phyloP scores from a whole-genome alignment of 2,329 filamentous ascomycete genomes.

The Colletotrichum destructivum region DNA sequence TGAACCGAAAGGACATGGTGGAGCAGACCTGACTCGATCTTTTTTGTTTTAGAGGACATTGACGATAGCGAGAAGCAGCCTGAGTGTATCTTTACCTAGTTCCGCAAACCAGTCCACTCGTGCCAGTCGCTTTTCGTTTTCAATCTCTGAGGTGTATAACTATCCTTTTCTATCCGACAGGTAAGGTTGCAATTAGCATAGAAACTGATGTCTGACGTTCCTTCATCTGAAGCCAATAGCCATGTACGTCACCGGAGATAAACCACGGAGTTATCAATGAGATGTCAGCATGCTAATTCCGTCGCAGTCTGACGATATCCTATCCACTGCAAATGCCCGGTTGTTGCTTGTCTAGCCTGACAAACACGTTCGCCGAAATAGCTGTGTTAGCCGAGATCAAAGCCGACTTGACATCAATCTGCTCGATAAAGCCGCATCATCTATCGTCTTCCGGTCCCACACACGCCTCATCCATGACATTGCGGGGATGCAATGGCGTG shows the following conservation, averaged over 20 bases:
- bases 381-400: neutral
- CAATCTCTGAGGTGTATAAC: too few species aligned
- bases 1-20: constrained; percentile 19
- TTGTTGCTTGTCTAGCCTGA: too few species aligned
- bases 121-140: too few species aligned
- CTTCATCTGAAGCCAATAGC: neutral
- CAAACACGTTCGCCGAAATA: neutral
- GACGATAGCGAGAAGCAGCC: neutral
- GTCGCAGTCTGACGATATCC: neutral
- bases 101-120: too few species aligned
- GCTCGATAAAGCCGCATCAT: neutral
- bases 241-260: neutral
- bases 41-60: neutral
- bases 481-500: neutral
- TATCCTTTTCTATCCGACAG: too few species aligned
- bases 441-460: neutral
- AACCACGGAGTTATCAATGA: neutral
- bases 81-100: neutral
- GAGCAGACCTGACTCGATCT: neutral
- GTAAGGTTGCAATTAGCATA: too few species aligned
- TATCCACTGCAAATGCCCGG: neutral
- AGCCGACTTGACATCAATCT: neutral
- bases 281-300: neutral
- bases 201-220: too few species aligned
- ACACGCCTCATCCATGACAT: neutral